A percentile compares a stretch with the other conserved stretches of the same genome.
These are phyloP conservation scores for Dryas integrifolia DNA, from an alignment of 331 rosid species.

Conservation along the genomic window DNA sequence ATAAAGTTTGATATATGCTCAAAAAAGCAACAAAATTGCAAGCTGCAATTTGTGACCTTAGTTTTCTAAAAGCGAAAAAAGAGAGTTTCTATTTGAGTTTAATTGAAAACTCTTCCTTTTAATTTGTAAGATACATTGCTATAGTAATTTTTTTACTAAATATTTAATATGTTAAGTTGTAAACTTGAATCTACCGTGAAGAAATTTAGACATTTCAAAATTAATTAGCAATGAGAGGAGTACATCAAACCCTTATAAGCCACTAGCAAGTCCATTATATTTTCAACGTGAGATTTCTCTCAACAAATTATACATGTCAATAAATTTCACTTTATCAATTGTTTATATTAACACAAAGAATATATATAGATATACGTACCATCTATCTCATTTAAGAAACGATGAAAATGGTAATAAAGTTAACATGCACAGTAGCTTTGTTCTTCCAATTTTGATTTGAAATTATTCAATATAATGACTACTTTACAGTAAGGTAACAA, in stretches of 20 bases:
- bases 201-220: no score
- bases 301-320: no score
- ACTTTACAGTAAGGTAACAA: slow-evolving; percentile 22
- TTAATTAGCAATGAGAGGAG: fast-evolving
- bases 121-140: background rate
- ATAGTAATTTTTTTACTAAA: no score
- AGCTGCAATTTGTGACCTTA: background rate
- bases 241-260: no score
- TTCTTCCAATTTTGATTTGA: slow-evolving; percentile 21
- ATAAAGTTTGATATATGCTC: no score
- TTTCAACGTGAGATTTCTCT: no score
- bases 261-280: fast-evolving
- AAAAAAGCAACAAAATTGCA: no score
- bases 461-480: slow-evolving; percentile 21
- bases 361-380: no score
- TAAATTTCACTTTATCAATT: no score
- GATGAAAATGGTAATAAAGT: slow-evolving; percentile 10
- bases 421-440: slow-evolving; percentile 19
- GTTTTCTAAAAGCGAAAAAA: background rate
- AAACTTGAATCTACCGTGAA: no score
- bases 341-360: no score
- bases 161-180: no score
- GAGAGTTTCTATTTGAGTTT: slow-evolving; percentile 1
- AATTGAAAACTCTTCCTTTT: background rate
- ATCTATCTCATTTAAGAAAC: background rate